Evolutionary conservation across 2,329 filamentous ascomycete genomes (phyloP).

Genomic region (Colletotrichum filicis): DNA sequence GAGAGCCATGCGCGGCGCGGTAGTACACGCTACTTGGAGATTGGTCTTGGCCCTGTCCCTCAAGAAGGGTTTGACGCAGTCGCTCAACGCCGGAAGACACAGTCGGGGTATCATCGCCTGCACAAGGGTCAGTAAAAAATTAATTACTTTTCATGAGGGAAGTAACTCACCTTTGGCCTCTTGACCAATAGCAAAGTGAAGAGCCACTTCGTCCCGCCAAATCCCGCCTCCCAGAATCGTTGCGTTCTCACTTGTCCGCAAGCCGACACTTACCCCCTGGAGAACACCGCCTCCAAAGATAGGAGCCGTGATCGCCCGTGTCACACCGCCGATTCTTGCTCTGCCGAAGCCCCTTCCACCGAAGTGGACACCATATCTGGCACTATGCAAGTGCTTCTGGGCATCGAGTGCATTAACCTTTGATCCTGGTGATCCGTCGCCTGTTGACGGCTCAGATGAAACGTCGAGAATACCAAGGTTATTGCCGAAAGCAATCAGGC

Average conservation of each 20-base stretch:
- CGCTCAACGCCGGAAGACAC: conserved; percentile 5
- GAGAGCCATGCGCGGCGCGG: neutral
- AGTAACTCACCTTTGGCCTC: conserved; percentile 39
- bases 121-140: accelerated
- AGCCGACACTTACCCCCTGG: conserved; percentile 52
- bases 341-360: conserved; percentile 52
- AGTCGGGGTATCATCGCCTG: conserved; percentile 18
- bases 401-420: conserved; percentile 35
- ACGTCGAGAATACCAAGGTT: conserved; percentile 63
- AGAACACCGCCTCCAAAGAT: conserved; percentile 42
- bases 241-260: conserved; percentile 49
- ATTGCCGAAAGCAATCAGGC: conserved; percentile 58
- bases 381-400: conserved; percentile 45
- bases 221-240: conserved; percentile 52
- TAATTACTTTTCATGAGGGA: accelerated
- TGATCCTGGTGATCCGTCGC: conserved; percentile 55
- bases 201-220: conserved; percentile 52
- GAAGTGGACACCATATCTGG: conserved; percentile 52
- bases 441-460: conserved; percentile 51
- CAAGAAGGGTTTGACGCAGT: neutral
- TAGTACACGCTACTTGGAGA: neutral
- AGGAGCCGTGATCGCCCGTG: conserved; percentile 53
- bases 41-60: neutral
- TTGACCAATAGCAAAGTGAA: conserved; percentile 53
- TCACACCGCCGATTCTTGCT: conserved; percentile 56